Evolutionary conservation across 441 rosid species (phyloP), one percentile per base, ranked within the genome.

Genomic region (Jatropha multifida): DNA sequence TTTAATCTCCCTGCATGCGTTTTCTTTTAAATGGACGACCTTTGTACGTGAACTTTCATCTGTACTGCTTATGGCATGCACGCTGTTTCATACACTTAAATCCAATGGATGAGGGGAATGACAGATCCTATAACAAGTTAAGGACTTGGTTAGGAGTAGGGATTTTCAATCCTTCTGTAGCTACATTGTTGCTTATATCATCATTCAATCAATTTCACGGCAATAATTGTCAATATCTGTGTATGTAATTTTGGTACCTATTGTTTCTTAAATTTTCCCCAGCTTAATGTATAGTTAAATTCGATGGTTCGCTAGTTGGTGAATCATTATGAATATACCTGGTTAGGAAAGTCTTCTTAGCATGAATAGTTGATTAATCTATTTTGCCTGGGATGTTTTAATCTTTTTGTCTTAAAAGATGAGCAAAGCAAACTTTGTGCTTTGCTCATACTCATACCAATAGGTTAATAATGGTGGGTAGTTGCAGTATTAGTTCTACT

Each of bases 81-180:
- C 20, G 6, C 68, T 46, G 20, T 65, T 41, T 65, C 20, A 5
- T 41, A 52, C 11, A 27, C 38, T 74, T 66, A 52, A 65, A 54
- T 40, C 42, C 17, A 74, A 54, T 11, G 77, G 51, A 74, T 52
- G 54, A 42, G 20, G 4, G 65, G 15, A 27, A 7, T 18, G 14
- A 18, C 4, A 9, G 52, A 48, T 3, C 4, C 0, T 17, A 12
- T 61, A 27, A 61, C 13, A 67, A 23, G 11, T 48, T 65, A 23
- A 67, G 38, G 27, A 63, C 10, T 72, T 48, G 56, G 38, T 61
- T 62, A 37, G 46, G n/a, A 48, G 46, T 42, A 26, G 44, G 41
- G 61, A 60, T 46, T 72, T 12, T 38, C 54, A 55, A 32, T n/a
- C 54, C 60, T 52, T 69, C 44, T 69, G 48, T 69, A 23, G 55